Base-by-base conservation (phyloP, 345 rosid genomes). In the Corchorus capsularis region DNA sequence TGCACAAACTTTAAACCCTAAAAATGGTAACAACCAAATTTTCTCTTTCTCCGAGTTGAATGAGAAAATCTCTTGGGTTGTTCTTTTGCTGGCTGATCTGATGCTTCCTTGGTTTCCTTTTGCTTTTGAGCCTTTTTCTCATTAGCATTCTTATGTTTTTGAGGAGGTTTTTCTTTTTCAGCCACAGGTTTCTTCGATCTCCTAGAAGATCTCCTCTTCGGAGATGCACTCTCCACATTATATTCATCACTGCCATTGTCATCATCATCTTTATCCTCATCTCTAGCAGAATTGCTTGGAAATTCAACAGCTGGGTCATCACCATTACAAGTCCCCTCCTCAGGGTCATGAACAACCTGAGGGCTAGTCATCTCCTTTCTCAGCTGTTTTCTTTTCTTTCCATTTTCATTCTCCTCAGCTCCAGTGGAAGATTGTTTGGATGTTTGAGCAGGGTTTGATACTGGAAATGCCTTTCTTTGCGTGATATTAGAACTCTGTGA, bases 21-120 rank as follows among this genome's bases (percentile, higher is more conserved):
- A 16, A 45, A 73, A 45, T 32, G 52, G 61, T 78, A 78, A 32
- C 78, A 74, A 92, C 93, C 84, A 63, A 79, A 63, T 75, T 89
- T 83, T 82, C 66, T 90, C 76, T 82, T 88, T 53, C 91, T 84
- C 59, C 87, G 90, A 78, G 88, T 86, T 59, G 96, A 81, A 85
- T 88, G 96, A 57, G 92, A 78, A 76, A 94, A 92, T 76, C 87
- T 94, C 84, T 88, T 85, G 52, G 78, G 78, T 27, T 85, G 83
- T 56, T 82, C 74, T 69, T 89, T 74, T 2, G 64, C 77, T 47
- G 83, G 71, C 35, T 86, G 69, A 73, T 77, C 89, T 17, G 81
- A 43, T 63, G 82, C 78, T 57, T 81, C 85, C 20, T 65, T 66
- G 52, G 77, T 79, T 53, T 65, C 85, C 47, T 45, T 8, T 5